A percentile compares a stretch with the other conserved stretches of the same genome.
Evolutionary conservation across 1,139 yeast genomes (phyloP).

Genomic region (Hyphopichia burtonii): DNA sequence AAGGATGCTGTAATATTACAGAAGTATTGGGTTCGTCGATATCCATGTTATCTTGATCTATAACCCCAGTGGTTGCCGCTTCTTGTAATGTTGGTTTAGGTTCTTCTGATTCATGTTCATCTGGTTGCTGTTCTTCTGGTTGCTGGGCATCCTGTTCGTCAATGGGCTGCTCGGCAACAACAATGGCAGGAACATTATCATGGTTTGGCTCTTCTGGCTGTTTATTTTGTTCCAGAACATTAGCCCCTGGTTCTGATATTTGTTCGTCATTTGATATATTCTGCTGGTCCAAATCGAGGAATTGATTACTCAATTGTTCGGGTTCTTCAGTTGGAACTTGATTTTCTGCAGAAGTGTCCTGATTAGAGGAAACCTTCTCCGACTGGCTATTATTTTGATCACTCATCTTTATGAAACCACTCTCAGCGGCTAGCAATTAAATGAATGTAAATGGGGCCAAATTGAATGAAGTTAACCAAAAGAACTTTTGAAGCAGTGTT

Average conservation of each 20-base stretch:
- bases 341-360: neutral
- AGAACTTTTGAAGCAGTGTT: too few species aligned
- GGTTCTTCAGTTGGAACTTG: neutral
- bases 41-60: constrained; percentile 1
- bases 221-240: neutral
- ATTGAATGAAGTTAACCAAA: too few species aligned
- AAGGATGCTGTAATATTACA: constrained; percentile 6
- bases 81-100: constrained; percentile 7
- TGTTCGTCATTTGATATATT: neutral
- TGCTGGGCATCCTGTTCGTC: too few species aligned
- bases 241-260: too few species aligned
- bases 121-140: too few species aligned
- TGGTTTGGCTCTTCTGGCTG: neutral
- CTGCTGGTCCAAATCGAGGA: neutral
- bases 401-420: neutral
- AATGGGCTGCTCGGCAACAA: neutral
- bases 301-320: too few species aligned
- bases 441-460: too few species aligned
- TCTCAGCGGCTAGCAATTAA: neutral
- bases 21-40: constrained; percentile 14
- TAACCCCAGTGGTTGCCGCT: constrained; percentile 1
- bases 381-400: neutral
- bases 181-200: neutral
- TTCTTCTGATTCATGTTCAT: neutral
- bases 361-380: neutral